Base-by-base conservation (phyloP, 352 stramenopile species). In the Globisporangium lucens region DNA sequence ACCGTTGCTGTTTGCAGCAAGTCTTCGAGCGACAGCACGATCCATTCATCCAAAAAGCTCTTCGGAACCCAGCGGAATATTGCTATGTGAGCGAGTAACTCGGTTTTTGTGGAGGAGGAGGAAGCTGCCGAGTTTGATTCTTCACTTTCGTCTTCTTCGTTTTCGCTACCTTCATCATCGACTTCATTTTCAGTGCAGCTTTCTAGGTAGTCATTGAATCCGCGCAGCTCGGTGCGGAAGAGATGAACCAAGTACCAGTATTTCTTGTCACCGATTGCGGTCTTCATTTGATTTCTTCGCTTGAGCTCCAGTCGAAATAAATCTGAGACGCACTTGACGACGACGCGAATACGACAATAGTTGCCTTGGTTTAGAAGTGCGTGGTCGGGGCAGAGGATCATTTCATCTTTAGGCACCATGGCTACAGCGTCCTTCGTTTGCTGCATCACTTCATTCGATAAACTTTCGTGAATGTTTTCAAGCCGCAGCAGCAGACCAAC, bases 241-340 rank as follows among this genome's bases (percentile, higher is more conserved):
- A 72, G 59, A 55, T 83, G 72, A 53, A 89, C 71, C 4, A 90
- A 68, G 1, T 61, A 56, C 58, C 75, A 68, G 61, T 87, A 90
- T 56, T 77, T 82, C 56, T 89, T 90, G 22, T 87, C 77, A 15
- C 77, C 76, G 4, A 81, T 22, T 5, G 66, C 67, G 3, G 65
- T 60, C 3, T 56, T 73, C 0, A 79, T 69, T 22, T 77, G 71
- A 43, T 61, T 72, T 56, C 82, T 71, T 20, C 78, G 70, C 64
- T 83, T 79, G 38, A 66, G 67, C 62, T 90, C 82, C n/a, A 89
- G 68, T 1, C 78, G 75, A 61, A 76, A 90, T 33, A 90, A 63
- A 35, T 70, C 70, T 22, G 78, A 78, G 33, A 87, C 63, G 53
- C 75, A 87, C 49, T 71, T 63, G 33, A 87, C 65, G 7, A 74